phyloP scores from a whole-genome alignment of 1,284 basidiomycete genomes.

The Tilletia walkeri region DNA sequence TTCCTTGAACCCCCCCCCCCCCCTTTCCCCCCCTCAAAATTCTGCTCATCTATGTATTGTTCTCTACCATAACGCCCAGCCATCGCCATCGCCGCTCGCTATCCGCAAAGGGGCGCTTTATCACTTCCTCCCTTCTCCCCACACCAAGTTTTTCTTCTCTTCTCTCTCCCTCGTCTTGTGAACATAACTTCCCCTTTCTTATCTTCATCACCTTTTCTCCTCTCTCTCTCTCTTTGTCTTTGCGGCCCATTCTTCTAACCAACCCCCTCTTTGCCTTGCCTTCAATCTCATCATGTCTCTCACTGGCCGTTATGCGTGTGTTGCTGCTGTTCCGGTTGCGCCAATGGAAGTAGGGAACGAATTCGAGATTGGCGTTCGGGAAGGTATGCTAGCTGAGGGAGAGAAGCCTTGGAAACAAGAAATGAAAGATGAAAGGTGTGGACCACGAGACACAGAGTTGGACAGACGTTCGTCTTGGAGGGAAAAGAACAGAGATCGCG shows the following conservation, averaged over 20 bases:
- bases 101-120: neutral
- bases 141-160: neutral
- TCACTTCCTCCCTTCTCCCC: neutral
- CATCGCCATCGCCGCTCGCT: too few species aligned
- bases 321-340: too few species aligned
- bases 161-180: neutral
- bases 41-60: slow-evolving; percentile 1
- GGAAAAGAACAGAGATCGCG: neutral
- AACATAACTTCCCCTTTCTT: neutral
- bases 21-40: too few species aligned
- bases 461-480: neutral
- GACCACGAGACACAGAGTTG: neutral
- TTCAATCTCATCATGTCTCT: neutral
- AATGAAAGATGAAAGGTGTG: neutral
- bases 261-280: neutral
- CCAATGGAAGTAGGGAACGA: too few species aligned
- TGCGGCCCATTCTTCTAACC: neutral
- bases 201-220: neutral
- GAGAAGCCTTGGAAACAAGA: neutral
- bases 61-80: neutral
- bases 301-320: neutral
- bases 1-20: too few species aligned
- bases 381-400: too few species aligned
- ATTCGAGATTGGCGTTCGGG: too few species aligned
- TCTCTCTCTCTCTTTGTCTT: too few species aligned